A percentile compares a stretch with the other conserved stretches of the same genome.
phyloP scores from a whole-genome alignment of 139 green algal species.

The Tetradesmus lagerheimii region DNA sequence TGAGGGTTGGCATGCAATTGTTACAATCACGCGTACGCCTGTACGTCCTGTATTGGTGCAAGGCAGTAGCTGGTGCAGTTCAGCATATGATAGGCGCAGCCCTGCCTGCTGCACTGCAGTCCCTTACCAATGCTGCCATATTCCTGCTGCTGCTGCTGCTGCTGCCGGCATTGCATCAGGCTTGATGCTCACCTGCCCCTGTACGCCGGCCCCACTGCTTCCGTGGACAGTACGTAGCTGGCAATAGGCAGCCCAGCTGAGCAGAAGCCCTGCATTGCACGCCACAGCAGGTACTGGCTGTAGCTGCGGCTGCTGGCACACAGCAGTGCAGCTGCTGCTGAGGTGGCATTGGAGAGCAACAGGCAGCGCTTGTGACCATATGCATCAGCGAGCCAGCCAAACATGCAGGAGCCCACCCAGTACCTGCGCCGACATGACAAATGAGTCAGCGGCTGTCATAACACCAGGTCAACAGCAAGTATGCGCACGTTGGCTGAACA shows the following conservation, averaged over 20 bases:
- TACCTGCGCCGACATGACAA: no score
- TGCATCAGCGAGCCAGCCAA: constrained; percentile 30
- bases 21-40: no score
- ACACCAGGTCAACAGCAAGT: no score
- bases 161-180: background rate
- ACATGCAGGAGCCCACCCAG: background rate
- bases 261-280: background rate
- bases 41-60: no score
- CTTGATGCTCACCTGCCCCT: background rate
- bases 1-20: no score
- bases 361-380: constrained; percentile 10
- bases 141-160: background rate
- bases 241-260: constrained; percentile 33
- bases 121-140: background rate
- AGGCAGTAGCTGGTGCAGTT: background rate
- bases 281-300: background rate
- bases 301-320: constrained; percentile 3
- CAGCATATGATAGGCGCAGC: background rate
- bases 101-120: background rate
- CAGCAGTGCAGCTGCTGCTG: constrained; percentile 5
- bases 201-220: constrained; percentile 23
- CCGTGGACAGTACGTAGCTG: constrained; percentile 35
- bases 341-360: constrained; percentile 1
- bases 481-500: no score
- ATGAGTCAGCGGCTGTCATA: no score